These are phyloP conservation scores for Phytophthora litchii DNA, from an alignment of 352 stramenopile genomes.

Conservation along the genomic window DNA sequence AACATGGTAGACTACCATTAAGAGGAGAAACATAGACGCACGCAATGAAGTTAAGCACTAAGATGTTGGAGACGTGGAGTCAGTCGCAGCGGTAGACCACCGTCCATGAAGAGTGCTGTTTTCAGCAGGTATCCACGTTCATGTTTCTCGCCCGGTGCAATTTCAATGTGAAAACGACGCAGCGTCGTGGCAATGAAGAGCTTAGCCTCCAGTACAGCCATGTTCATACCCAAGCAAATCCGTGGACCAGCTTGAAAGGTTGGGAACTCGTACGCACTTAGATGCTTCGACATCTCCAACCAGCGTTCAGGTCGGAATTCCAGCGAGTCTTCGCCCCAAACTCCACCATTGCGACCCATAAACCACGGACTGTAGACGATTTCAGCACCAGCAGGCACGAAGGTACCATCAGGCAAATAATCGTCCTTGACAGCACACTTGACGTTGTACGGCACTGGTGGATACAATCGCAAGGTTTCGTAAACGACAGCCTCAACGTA, in stretches of 20 bases:
- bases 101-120: conserved; percentile 57
- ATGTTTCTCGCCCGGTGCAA: conserved; percentile 39
- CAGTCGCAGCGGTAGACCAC: conserved; percentile 52
- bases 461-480: conserved; percentile 77
- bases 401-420: conserved; percentile 68
- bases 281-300: conserved; percentile 64
- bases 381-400: conserved; percentile 65
- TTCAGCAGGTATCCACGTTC: conserved; percentile 64
- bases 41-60: not conserved
- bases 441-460: conserved; percentile 75
- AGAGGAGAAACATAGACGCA: not conserved
- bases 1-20: no score
- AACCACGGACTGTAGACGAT: conserved; percentile 76
- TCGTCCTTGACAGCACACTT: conserved; percentile 69
- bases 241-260: conserved; percentile 73
- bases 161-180: conserved; percentile 49
- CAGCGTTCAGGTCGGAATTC: conserved; percentile 76
- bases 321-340: conserved; percentile 59
- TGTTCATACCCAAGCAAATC: conserved; percentile 74
- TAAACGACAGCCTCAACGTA: conserved; percentile 75
- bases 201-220: conserved; percentile 69
- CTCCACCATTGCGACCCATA: conserved; percentile 61
- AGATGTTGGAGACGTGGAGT: conserved; percentile 21
- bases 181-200: conserved; percentile 59
- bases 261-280: conserved; percentile 73